Evolutionary conservation across 192 early-diverging fungal genomes (phyloP).

Genomic region (Bifiguratus adelaidae): DNA sequence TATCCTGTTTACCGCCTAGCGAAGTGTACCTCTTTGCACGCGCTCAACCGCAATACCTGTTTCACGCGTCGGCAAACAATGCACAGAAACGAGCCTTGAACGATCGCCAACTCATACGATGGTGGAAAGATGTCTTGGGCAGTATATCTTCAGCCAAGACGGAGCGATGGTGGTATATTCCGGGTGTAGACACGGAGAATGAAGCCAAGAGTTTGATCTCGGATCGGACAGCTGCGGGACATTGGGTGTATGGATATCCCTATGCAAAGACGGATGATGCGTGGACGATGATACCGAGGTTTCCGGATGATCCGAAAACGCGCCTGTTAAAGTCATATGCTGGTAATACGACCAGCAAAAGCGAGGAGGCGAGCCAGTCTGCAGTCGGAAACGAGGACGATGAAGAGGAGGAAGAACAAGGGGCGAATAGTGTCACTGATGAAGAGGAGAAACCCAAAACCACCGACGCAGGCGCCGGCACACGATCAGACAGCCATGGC

Average conservation of each 20-base stretch:
- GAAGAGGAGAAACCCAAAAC: neutral
- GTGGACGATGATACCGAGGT: conserved; percentile 30
- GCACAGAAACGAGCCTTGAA: conserved; percentile 45
- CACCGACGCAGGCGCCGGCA: neutral
- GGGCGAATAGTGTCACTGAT: neutral
- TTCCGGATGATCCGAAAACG: conserved; percentile 42
- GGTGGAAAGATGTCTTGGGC: conserved; percentile 53
- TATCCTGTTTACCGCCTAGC: conserved; percentile 9
- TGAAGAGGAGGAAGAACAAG: neutral
- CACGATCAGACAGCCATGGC: neutral
- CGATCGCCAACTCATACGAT: conserved; percentile 55
- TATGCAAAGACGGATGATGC: conserved; percentile 23
- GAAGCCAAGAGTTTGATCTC: conserved; percentile 17
- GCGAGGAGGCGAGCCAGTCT: conserved; percentile 8
- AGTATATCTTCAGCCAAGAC: conserved; percentile 6
- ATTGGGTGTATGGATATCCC: conserved; percentile 21
- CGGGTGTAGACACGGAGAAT: conserved; percentile 31
- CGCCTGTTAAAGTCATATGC: conserved; percentile 25
- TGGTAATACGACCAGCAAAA: neutral
- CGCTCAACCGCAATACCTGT: conserved; percentile 79
- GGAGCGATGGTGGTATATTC: conserved; percentile 41
- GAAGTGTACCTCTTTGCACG: conserved; percentile 66
- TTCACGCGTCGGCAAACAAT: conserved; percentile 60
- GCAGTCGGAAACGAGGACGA: conserved; percentile 17
- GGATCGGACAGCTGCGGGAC: neutral